A percentile compares a stretch with the other conserved stretches of the same genome.
phyloP scores from a whole-genome alignment of 1,139 yeast genomes.

The Eremothecium sinecaudum region DNA sequence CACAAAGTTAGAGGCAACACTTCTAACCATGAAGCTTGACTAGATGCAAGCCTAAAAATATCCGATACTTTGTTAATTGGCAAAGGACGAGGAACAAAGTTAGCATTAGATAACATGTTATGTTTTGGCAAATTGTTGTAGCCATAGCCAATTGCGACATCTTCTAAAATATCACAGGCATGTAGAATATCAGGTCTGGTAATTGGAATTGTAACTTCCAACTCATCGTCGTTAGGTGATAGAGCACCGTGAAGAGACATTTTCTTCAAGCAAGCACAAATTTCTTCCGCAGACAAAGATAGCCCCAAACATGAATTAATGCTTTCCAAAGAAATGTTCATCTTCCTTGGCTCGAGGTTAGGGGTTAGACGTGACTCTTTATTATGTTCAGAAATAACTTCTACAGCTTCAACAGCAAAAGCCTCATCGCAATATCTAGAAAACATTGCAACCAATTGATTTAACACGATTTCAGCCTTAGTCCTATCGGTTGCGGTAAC shows the following conservation, averaged over 20 bases:
- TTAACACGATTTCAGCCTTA: constrained; percentile 81
- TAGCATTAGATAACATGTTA: constrained; percentile 68
- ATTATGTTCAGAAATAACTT: constrained; percentile 77
- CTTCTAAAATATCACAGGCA: constrained; percentile 98
- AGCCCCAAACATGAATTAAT: constrained; percentile 90
- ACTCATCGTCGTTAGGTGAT: constrained; percentile 36
- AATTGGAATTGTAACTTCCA: constrained; percentile 75
- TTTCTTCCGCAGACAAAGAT: constrained; percentile 56
- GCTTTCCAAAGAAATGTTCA: constrained; percentile 72
- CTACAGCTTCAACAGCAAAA: constrained; percentile 80
- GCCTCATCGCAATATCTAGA: constrained; percentile 73
- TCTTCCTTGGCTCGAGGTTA: constrained; percentile 51
- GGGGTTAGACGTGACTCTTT: constrained; percentile 72
- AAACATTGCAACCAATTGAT: constrained; percentile 93
- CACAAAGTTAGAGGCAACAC: constrained; percentile 92
- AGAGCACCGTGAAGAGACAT: constrained; percentile 71
- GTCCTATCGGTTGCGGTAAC: constrained; percentile 93
- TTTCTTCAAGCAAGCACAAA: constrained; percentile 57
- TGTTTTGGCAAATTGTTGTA: constrained; percentile 80
- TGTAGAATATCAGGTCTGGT: constrained; percentile 95
- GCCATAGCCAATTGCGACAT: constrained; percentile 94
- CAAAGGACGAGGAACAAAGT: constrained; percentile 72
- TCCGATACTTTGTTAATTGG: constrained; percentile 89
- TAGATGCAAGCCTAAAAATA: constrained; percentile 79
- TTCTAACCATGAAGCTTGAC: constrained; percentile 94